phyloP scores from a whole-genome alignment of 495 filamentous ascomycete species.

The Penicillium diatomitis region DNA sequence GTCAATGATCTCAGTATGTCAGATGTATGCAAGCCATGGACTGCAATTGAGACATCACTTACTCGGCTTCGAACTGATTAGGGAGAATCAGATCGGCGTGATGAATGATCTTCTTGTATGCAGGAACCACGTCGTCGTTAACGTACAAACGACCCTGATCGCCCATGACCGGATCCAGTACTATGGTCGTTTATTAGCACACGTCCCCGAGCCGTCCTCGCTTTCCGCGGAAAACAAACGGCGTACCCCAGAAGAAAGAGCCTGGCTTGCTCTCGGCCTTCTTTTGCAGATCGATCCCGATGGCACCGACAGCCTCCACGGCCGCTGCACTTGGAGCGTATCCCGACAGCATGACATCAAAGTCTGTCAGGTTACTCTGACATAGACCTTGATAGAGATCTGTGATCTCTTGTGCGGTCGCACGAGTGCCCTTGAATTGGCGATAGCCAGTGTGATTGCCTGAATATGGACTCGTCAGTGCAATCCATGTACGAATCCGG shows the following conservation, averaged over 20 bases:
- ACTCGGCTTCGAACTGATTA: constrained; percentile 98
- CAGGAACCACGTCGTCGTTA: constrained; percentile 76
- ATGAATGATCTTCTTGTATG: constrained; percentile 68
- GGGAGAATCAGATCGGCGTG: constrained; percentile 88
- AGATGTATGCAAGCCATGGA: no score
- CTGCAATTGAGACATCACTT: constrained; percentile 16
- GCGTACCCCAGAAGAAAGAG: constrained; percentile 79
- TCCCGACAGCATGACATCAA: constrained; percentile 87
- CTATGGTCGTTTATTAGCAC: constrained; percentile 22
- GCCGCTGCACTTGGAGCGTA: constrained; percentile 81
- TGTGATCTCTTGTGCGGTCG: constrained; percentile 72
- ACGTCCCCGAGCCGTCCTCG: no score
- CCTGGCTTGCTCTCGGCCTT: constrained; percentile 56
- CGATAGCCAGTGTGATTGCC: constrained; percentile 91
- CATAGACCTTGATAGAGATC: constrained; percentile 78
- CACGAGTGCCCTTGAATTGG: constrained; percentile 73
- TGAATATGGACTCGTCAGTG: constrained; percentile 18
- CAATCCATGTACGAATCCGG: no score
- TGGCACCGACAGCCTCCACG: constrained; percentile 74
- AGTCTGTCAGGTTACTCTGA: constrained; percentile 70
- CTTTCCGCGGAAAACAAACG: background rate
- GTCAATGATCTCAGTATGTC: no score
- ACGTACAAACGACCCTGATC: constrained; percentile 90
- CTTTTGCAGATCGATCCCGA: constrained; percentile 68
- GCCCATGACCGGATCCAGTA: constrained; percentile 98